Evolutionary conservation across 257 asterid genomes (phyloP).

Genomic region (Agastache rugosa): DNA sequence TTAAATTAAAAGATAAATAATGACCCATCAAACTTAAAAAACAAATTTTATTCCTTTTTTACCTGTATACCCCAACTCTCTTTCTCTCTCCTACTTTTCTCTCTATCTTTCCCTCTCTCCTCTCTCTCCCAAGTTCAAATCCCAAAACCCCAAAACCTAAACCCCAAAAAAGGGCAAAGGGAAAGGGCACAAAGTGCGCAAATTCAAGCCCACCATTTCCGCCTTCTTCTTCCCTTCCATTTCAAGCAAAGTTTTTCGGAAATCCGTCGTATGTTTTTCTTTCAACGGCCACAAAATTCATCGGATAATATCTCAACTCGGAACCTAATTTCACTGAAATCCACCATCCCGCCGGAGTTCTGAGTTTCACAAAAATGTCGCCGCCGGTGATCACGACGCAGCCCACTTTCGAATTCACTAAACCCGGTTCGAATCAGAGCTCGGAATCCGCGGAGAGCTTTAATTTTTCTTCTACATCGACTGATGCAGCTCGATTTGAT

Average conservation of each 20-base stretch:
- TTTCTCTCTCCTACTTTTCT: too few relatives aligned
- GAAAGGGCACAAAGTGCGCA: background rate
- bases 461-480: slow-evolving; percentile 39
- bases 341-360: slow-evolving; percentile 33
- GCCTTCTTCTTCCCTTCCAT: slow-evolving; percentile 27
- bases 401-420: slow-evolving; percentile 41
- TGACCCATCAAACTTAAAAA: too few relatives aligned
- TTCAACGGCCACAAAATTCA: slow-evolving; percentile 1
- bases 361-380: slow-evolving; percentile 44
- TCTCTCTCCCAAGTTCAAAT: too few relatives aligned
- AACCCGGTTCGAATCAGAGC: slow-evolving; percentile 34
- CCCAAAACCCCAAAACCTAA: slow-evolving; percentile 43
- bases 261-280: background rate
- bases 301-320: background rate
- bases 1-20: too few relatives aligned
- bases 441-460: slow-evolving; percentile 31
- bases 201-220: slow-evolving; percentile 6
- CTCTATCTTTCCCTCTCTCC: too few relatives aligned
- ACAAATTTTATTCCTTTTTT: too few relatives aligned
- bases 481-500: slow-evolving; percentile 40
- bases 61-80: too few relatives aligned
- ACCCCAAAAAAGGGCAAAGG: slow-evolving; percentile 7
- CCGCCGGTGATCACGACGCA: slow-evolving; percentile 38
- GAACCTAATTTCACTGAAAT: slow-evolving; percentile 34
- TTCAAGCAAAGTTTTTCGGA: slow-evolving; percentile 23